Evolutionary conservation across 257 asterid species (phyloP).

Genomic region (Solanum pimpinellifolium): DNA sequence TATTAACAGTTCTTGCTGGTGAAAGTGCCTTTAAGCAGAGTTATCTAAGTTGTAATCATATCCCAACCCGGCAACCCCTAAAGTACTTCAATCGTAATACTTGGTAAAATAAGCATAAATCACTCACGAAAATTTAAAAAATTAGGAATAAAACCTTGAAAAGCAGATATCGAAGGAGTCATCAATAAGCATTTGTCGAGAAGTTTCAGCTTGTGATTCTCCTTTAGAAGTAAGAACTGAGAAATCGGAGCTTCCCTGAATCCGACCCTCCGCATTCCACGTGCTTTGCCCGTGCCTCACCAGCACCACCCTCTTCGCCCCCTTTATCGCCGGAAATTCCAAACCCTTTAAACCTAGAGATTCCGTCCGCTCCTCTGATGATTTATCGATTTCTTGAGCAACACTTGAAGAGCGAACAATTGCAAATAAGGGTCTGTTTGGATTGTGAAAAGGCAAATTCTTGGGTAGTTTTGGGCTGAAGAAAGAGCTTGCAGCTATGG

Average conservation of each 20-base stretch:
- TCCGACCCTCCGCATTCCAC: constrained; percentile 97
- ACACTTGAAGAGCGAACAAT: constrained; percentile 21
- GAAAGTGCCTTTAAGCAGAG: background rate
- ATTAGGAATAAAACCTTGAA: constrained; percentile 39
- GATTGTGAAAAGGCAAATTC: constrained; percentile 8
- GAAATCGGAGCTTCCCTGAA: constrained; percentile 89
- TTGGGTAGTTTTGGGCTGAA: constrained; percentile 11
- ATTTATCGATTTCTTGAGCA: constrained; percentile 8
- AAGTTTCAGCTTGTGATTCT: constrained; percentile 84
- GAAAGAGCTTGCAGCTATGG: constrained; percentile 24
- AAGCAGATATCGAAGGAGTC: constrained; percentile 81
- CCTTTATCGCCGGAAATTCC: constrained; percentile 45
- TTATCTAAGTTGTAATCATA: background rate
- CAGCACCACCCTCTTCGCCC: constrained; percentile 74
- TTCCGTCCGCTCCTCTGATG: constrained; percentile 8
- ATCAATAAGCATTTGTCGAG: constrained; percentile 84
- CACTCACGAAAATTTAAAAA: background rate
- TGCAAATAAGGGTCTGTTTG: constrained; percentile 1
- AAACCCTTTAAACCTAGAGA: constrained; percentile 34
- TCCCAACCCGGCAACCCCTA: background rate
- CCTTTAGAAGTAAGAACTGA: constrained; percentile 81
- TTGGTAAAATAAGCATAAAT: background rate
- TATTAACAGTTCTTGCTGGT: background rate
- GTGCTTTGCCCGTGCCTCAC: constrained; percentile 98
- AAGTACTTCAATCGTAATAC: background rate